phyloP scores from a whole-genome alignment of 2,329 filamentous ascomycete species.

The Tolypocladium album region DNA sequence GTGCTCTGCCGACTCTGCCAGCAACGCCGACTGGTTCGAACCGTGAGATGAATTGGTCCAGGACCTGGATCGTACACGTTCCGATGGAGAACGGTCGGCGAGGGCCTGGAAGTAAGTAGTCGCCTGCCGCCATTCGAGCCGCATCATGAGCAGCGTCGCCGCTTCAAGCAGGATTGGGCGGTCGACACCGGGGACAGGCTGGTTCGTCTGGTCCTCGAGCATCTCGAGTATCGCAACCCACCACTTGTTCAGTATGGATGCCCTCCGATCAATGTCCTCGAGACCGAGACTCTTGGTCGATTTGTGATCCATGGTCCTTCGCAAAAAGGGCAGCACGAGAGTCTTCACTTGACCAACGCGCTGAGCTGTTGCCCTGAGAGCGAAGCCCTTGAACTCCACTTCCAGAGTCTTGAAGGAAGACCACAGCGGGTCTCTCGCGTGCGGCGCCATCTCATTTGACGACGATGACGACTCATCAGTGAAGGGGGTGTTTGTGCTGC shows the following conservation, averaged over 20 bases:
- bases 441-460: slow-evolving; percentile 30
- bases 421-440: slow-evolving; percentile 42
- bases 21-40: slow-evolving; percentile 47
- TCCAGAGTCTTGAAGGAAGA: slow-evolving; percentile 44
- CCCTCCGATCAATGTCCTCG: slow-evolving; percentile 73
- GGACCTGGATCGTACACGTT: slow-evolving; percentile 32
- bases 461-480: slow-evolving; percentile 28
- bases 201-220: slow-evolving; percentile 56
- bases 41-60: slow-evolving; percentile 46
- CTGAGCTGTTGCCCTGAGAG: slow-evolving; percentile 58
- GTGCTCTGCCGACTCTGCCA: slow-evolving; percentile 65
- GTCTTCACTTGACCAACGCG: slow-evolving; percentile 67
- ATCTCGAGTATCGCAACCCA: slow-evolving; percentile 77
- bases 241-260: slow-evolving; percentile 79
- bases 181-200: slow-evolving; percentile 75
- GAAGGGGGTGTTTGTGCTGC: slow-evolving; percentile 20
- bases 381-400: slow-evolving; percentile 44
- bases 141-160: slow-evolving; percentile 72
- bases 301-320: slow-evolving; percentile 55
- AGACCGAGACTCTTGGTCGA: slow-evolving; percentile 55
- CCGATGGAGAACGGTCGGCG: slow-evolving; percentile 39
- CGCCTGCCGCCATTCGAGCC: slow-evolving; percentile 74
- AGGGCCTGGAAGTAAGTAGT: slow-evolving; percentile 58
- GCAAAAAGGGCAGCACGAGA: slow-evolving; percentile 66
- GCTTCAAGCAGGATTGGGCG: slow-evolving; percentile 71